These are phyloP conservation scores for Echeveria elegans DNA, from an alignment of 164 flowering plant species.

Conservation along the genomic window DNA sequence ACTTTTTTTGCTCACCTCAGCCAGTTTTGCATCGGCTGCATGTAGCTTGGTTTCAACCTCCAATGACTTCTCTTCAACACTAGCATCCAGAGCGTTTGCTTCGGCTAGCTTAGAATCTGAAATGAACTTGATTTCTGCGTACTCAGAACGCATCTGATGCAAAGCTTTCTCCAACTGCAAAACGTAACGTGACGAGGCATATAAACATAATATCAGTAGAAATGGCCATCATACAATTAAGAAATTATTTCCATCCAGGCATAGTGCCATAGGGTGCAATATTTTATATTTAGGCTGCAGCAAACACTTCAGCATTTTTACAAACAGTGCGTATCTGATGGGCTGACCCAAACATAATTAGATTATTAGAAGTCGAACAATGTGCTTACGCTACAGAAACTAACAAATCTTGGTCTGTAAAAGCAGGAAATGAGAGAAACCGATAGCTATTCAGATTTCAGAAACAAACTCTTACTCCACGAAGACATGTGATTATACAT, in stretches of 20 bases:
- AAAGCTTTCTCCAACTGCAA: conserved; percentile 85
- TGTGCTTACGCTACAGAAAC: neutral
- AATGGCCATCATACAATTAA: neutral
- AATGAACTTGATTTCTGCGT: conserved; percentile 58
- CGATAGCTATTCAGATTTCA: too few relatives aligned
- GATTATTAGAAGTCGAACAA: neutral
- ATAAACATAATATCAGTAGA: neutral
- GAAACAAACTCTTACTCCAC: too few relatives aligned
- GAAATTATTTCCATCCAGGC: neutral
- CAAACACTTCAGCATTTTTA: neutral
- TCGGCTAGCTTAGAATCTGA: conserved; percentile 67
- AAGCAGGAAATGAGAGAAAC: neutral
- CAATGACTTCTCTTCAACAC: conserved; percentile 58
- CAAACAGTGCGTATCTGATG: neutral
- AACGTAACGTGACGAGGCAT: conserved; percentile 5
- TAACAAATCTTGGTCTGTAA: neutral
- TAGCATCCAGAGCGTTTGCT: conserved; percentile 51
- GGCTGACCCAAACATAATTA: neutral
- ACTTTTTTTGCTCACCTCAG: conserved; percentile 76
- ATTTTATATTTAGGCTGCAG: too few relatives aligned
- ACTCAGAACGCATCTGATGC: conserved; percentile 61
- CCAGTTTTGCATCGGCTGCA: conserved; percentile 77
- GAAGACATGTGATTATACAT: too few relatives aligned
- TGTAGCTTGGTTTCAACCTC: conserved; percentile 69
- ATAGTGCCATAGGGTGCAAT: neutral